Base-by-base conservation (phyloP, 495 filamentous ascomycete genomes). In the Pseudevernia furfuracea region DNA sequence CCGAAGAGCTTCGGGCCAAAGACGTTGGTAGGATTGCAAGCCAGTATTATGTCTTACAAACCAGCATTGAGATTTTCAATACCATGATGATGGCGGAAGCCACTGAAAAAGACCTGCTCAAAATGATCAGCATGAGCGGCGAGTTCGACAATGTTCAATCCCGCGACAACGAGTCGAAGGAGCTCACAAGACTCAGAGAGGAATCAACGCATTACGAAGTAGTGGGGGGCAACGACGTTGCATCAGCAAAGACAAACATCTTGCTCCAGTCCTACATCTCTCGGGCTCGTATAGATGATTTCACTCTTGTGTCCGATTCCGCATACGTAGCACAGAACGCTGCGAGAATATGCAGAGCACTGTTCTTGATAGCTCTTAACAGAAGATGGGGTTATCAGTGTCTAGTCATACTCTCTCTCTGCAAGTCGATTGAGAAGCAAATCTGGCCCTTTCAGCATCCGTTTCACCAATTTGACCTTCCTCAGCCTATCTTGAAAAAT, bases 91-190 rank as follows among this genome's bases (percentile, higher is more conserved):
- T 83, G 30, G 85, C 89, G 19, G 80, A 79, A 15, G 84, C 91
- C 10, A 87, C 86, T 3, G 95, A 97, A 75, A 89, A 90, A 25
- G 93, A 97, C 71, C 86, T 96, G 36, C 78, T 99, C 36, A 86
- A 86, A 66, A 97, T 97, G 92, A 91, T 99, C 70, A 91, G 90
- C 71, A 87, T 91, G 84, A 95, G 91, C 68, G 91, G 91, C 55
- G 94, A 99, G 77, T 99, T 99, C 66, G 89, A 97, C 74, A 96
- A 97, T 65, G 92, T 99, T 61, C 92, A 96, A 73, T 88, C 87
- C 9, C 79, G 94, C 43, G 95, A 99, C 41, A 93, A 69, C 61
- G 94, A 99, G 72, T 82, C 85, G 12, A 84, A 87, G 59, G 94
- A 97, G 73, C 79, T 99, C 14, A 76, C 78, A 36, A 80, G 78